Evolutionary conservation across 2,329 filamentous ascomycete genomes (phyloP), one percentile per base, ranked within the genome.

Genomic region (Arthrobotrys musiformis): DNA sequence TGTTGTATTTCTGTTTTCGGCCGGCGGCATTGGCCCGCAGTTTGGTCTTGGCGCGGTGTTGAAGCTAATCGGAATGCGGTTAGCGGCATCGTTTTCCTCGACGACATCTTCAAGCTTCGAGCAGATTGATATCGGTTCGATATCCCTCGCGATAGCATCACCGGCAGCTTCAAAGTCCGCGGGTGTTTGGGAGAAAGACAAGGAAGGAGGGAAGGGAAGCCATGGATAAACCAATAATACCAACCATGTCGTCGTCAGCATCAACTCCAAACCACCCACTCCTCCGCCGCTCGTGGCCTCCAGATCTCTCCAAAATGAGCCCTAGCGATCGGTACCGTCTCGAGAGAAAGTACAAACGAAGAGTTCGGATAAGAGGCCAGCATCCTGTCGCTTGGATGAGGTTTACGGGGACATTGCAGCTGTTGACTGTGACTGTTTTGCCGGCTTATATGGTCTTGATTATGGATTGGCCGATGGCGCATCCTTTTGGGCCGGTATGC

Each of bases 1-100:
- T 77, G 73, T 77, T 77, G 73, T 19, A 72, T 72, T 70, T 77
- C 64, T 61, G 42, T 54, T 73, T 77, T 77, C 60, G 66, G 73
- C 40, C 48, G 52, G n/a, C 35, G 40, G 40, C 40, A 42, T 42
- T 42, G n/a, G 56, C 30, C 40, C 22, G 28, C 24, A 13, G 28
- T 11, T 37, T 52, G 40, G n/a, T 22, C 28, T 42, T 42, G 35
- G 56, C 56, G 3, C 15, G 17, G 24, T n/a, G n/a, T n/a, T n/a
- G n/a, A n/a, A n/a, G 28, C 56, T 42, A 26, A n/a, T 11, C 35
- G 24, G 13, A 11, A 33, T 44, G 15, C 5, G 56, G 56, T 28
- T 61, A 61, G 56, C 19, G 9, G 19, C 35, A 61, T 42, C 35
- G 0, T 19, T 26, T 33, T 37, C 33, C 13, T 42, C 40, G n/a